These are phyloP conservation scores for Podila minutissima DNA, from an alignment of 192 early-diverging fungal genomes.

Conservation along the genomic window DNA sequence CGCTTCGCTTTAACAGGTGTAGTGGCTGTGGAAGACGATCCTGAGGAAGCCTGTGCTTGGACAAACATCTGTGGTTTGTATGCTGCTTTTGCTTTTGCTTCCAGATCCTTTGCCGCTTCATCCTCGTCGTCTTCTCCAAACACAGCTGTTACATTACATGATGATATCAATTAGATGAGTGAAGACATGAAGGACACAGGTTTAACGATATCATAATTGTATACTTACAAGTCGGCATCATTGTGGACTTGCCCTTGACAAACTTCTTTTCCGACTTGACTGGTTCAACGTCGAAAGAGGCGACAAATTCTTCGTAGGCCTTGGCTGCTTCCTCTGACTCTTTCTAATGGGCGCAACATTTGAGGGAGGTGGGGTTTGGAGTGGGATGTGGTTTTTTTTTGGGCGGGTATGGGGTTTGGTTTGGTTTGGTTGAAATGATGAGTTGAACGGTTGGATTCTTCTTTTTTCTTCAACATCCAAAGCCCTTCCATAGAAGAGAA, in stretches of 20 bases:
- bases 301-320: slow-evolving; percentile 83
- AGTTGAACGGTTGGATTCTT: slow-evolving; percentile 27
- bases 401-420: neutral
- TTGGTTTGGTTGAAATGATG: slow-evolving; percentile 22
- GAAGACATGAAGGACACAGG: neutral
- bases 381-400: neutral
- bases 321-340: slow-evolving; percentile 82
- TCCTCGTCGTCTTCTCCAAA: slow-evolving; percentile 56
- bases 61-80: slow-evolving; percentile 49
- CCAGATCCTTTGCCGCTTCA: slow-evolving; percentile 21
- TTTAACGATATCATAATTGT: too few species aligned
- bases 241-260: slow-evolving; percentile 59
- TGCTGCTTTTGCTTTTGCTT: slow-evolving; percentile 36
- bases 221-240: slow-evolving; percentile 53
- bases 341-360: slow-evolving; percentile 52
- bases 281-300: slow-evolving; percentile 76
- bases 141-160: slow-evolving; percentile 27
- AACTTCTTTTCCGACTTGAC: slow-evolving; percentile 56
- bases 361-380: neutral
- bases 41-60: slow-evolving; percentile 14
- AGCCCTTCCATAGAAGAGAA: neutral
- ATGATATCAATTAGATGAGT: neutral
- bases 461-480: neutral
- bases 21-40: neutral
- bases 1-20: slow-evolving; percentile 14